Evolutionary conservation across 352 stramenopile species (phyloP).

Genomic region (Globisporangium middletonii): DNA sequence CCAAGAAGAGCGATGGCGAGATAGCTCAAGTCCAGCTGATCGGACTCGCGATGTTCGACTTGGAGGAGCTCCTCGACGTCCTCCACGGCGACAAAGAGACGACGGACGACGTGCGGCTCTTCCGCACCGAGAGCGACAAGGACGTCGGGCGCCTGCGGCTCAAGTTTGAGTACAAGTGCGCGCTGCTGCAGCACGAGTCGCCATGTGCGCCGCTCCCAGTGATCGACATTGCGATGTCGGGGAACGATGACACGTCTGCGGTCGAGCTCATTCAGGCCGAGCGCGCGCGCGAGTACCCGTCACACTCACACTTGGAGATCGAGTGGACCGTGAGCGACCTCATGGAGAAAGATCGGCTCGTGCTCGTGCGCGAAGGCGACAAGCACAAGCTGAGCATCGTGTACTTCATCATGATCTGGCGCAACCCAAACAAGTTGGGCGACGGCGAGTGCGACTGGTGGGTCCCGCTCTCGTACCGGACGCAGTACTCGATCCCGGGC

Average conservation of each 20-base stretch:
- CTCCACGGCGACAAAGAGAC: conserved; percentile 36
- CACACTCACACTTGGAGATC: conserved; percentile 29
- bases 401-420: conserved; percentile 41
- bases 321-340: conserved; percentile 26
- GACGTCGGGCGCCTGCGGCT: conserved; percentile 35
- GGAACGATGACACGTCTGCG: conserved; percentile 16
- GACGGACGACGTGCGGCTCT: conserved; percentile 33
- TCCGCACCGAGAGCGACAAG: conserved; percentile 27
- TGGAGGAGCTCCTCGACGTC: conserved; percentile 32
- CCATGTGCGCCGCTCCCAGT: conserved; percentile 4
- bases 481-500: conserved; percentile 19
- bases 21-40: conserved; percentile 23
- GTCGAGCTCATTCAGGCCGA: conserved; percentile 14
- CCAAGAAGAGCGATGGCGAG: background rate
- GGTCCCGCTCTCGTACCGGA: conserved; percentile 23
- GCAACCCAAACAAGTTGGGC: background rate
- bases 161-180: conserved; percentile 46
- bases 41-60: conserved; percentile 38
- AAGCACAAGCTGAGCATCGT: conserved; percentile 32
- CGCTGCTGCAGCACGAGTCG: conserved; percentile 21
- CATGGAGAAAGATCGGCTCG: conserved; percentile 27
- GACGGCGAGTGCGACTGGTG: conserved; percentile 29
- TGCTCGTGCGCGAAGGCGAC: conserved; percentile 33
- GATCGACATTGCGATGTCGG: conserved; percentile 26
- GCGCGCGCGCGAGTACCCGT: conserved; percentile 31